Conservation (phyloP, 371 early-diverging fungal genomes). For the Mortierella sp. region DNA sequence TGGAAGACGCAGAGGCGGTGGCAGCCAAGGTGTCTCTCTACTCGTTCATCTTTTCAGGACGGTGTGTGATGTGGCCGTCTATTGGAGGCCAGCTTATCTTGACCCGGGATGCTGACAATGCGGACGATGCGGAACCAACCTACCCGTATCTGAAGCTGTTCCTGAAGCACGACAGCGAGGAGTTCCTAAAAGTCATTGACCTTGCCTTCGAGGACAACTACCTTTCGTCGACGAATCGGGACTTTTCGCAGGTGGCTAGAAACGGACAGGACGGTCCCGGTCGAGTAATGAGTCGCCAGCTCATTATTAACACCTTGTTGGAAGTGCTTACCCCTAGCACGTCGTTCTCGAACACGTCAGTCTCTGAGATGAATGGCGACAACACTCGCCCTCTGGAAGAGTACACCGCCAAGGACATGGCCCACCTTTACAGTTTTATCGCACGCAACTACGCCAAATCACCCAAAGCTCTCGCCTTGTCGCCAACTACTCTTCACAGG, state of each 20-base stretch:
- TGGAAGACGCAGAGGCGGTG: constrained; percentile 68
- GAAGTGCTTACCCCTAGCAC: constrained; percentile 65
- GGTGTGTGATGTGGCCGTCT: constrained; percentile 81
- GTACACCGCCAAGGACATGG: constrained; percentile 60
- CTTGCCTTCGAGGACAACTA: constrained; percentile 80
- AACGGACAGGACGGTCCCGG: constrained; percentile 71
- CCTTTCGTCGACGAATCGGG: constrained; percentile 62
- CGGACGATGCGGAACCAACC: constrained; percentile 71
- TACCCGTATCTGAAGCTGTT: constrained; percentile 83
- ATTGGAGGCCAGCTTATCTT: constrained; percentile 68
- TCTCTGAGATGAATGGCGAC: constrained; percentile 19
- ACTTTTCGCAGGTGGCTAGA: constrained; percentile 60
- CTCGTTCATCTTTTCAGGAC: constrained; percentile 83
- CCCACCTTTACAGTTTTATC: constrained; percentile 77
- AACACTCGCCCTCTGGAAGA: constrained; percentile 20
- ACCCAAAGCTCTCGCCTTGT: constrained; percentile 70
- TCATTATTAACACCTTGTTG: constrained; percentile 80
- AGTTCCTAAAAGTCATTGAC: constrained; percentile 76
- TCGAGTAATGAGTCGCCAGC: constrained; percentile 79
- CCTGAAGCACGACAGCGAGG: constrained; percentile 74
- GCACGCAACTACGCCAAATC: constrained; percentile 77
- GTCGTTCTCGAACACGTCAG: constrained; percentile 26
- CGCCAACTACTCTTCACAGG: constrained; percentile 70
- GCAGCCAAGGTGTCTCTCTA: constrained; percentile 82
- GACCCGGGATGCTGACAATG: constrained; percentile 71